Percentiles rank a stretch among this genome's conserved stretches.
Conservation (phyloP, 148 eudicot species). For the Rhododendron ovatum region DNA sequence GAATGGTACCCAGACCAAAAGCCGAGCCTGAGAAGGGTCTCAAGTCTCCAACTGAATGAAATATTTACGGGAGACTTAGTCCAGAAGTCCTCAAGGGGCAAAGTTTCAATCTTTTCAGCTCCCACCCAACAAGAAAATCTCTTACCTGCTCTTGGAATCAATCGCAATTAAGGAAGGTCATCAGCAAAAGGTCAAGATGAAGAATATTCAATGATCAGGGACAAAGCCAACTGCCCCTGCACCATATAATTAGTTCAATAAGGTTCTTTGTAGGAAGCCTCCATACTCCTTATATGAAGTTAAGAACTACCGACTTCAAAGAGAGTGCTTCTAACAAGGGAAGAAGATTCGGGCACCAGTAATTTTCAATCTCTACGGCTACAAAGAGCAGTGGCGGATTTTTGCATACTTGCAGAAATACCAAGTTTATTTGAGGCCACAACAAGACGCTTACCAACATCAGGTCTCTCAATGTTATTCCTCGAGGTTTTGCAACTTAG, state of each 20-base stretch:
- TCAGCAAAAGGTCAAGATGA: background rate
- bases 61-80: background rate
- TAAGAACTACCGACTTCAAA: background rate
- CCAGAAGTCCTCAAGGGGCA: background rate
- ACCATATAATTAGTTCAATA: no score
- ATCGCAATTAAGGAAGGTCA: background rate
- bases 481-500: slow-evolving; percentile 12
- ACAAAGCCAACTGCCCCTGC: background rate
- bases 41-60: background rate
- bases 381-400: slow-evolving; percentile 22
- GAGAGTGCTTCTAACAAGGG: no score
- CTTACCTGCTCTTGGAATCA: no score
- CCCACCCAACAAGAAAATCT: background rate
- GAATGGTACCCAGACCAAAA: background rate
- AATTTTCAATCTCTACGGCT: background rate
- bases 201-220: background rate
- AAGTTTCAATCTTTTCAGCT: background rate
- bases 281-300: background rate
- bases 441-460: slow-evolving; percentile 51
- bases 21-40: background rate
- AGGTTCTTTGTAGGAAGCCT: background rate
- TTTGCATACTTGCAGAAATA: slow-evolving; percentile 16
- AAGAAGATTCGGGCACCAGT: no score
- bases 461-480: slow-evolving; percentile 22
- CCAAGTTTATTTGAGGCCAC: slow-evolving; percentile 42